Conservation (phyloP, 202 grass and related monocot genomes). For the Carex arenaria region DNA sequence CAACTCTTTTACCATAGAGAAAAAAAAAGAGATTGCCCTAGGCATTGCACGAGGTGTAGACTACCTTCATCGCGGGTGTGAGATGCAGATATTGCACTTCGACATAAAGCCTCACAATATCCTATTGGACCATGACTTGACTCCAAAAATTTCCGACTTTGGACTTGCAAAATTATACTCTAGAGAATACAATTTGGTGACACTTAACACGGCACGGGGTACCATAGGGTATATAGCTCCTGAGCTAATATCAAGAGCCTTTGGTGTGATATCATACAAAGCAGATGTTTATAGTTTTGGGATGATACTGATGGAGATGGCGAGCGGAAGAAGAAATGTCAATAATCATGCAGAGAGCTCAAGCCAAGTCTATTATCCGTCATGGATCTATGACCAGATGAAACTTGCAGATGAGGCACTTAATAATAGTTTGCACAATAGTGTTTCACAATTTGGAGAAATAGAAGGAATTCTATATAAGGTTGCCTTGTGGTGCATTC, state of each 20-base stretch:
- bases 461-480: conserved; percentile 2
- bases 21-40: conserved; percentile 30
- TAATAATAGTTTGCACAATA: background rate
- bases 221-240: conserved; percentile 45
- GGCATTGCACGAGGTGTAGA: conserved; percentile 40
- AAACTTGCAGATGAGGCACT: background rate
- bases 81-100: conserved; percentile 39
- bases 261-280: conserved; percentile 33
- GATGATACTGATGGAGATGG: conserved; percentile 29
- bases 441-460: background rate
- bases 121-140: conserved; percentile 35
- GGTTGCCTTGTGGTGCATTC: conserved; percentile 34
- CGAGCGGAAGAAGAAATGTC: conserved; percentile 29
- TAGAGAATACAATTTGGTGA: conserved; percentile 37
- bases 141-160: conserved; percentile 44
- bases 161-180: conserved; percentile 37
- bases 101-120: conserved; percentile 56
- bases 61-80: conserved; percentile 34
- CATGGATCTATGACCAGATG: conserved; percentile 11
- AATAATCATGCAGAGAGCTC: conserved; percentile 16
- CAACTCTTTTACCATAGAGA: conserved; percentile 2
- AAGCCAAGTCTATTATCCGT: conserved; percentile 10
- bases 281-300: conserved; percentile 41
- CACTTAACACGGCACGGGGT: conserved; percentile 37
- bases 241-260: conserved; percentile 47